These are phyloP conservation scores for Puccinia horiana DNA, from an alignment of 1,284 basidiomycete genomes.

Conservation along the genomic window DNA sequence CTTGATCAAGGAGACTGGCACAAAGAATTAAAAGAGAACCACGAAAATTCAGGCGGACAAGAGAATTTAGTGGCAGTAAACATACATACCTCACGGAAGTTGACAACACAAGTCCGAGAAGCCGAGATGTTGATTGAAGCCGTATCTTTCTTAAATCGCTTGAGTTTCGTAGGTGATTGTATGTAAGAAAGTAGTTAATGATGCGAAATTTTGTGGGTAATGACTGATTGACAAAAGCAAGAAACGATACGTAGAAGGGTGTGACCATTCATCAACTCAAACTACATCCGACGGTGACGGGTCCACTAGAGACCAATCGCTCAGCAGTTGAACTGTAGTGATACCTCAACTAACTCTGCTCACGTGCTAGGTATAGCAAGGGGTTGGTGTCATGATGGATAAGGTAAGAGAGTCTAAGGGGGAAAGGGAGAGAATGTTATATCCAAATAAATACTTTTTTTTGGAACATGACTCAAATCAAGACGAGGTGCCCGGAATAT, in stretches of 20 bases:
- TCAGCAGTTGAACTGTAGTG: background rate
- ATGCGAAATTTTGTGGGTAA: background rate
- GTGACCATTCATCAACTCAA: background rate
- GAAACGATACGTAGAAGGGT: background rate
- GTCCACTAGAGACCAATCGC: background rate
- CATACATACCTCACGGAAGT: no score
- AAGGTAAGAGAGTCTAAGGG: background rate
- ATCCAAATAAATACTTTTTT: background rate
- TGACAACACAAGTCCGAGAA: no score
- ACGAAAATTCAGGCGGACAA: no score
- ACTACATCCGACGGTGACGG: background rate
- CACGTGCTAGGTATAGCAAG: background rate
- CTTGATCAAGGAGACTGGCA: no score
- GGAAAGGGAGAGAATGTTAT: background rate
- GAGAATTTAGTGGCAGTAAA: no score
- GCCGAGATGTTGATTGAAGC: no score
- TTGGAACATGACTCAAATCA: background rate
- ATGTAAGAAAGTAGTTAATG: background rate
- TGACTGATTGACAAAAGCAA: background rate
- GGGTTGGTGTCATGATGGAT: slow-evolving; percentile 14
- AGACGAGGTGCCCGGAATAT: background rate
- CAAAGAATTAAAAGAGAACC: no score
- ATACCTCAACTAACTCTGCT: background rate
- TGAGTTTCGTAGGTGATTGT: background rate
- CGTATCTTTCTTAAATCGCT: background rate